These are phyloP conservation scores for Oleoguttula mirabilis DNA, from an alignment of 495 filamentous ascomycete species.

Conservation along the genomic window DNA sequence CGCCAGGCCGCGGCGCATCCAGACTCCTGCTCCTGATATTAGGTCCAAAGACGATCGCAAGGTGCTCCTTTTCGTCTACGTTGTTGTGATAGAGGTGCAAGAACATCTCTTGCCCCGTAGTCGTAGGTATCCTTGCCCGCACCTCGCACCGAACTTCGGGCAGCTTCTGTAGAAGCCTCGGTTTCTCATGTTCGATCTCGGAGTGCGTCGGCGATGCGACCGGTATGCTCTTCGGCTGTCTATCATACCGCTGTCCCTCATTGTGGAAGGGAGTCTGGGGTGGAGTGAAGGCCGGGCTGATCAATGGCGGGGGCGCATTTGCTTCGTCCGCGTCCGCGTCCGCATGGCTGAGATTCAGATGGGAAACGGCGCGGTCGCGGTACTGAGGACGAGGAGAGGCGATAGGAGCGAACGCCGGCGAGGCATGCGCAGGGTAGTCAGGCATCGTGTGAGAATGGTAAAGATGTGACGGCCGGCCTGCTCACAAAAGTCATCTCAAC, in stretches of 20 bases:
- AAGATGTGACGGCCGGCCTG: no score
- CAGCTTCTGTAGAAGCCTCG: constrained; percentile 24
- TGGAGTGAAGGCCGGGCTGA: constrained; percentile 36
- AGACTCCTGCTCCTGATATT: constrained; percentile 69
- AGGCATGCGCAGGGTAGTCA: constrained; percentile 30
- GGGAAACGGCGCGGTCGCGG: constrained; percentile 17
- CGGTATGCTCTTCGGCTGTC: constrained; percentile 24
- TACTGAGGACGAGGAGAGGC: constrained; percentile 20
- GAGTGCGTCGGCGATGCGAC: constrained; percentile 15
- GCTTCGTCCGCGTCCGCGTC: constrained; percentile 1
- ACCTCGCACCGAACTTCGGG: constrained; percentile 34
- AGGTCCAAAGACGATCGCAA: constrained; percentile 93
- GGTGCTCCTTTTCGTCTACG: constrained; percentile 86
- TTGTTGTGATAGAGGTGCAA: constrained; percentile 89
- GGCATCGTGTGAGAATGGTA: constrained; percentile 18
- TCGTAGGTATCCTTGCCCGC: constrained; percentile 39
- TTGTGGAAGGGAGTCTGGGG: constrained; percentile 30
- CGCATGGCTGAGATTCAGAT: constrained; percentile 21
- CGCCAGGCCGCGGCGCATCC: constrained; percentile 67
- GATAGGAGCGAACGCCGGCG: constrained; percentile 26
- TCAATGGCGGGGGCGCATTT: constrained; percentile 17
- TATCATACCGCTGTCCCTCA: constrained; percentile 17
- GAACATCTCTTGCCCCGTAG: constrained; percentile 88
- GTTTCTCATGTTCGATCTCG: not conserved
- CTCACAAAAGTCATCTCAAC: no score